Percentiles rank a stretch among this genome's conserved stretches.
phyloP scores from a whole-genome alignment of 305 asterid genomes.

The Stenogyne calaminthoides region DNA sequence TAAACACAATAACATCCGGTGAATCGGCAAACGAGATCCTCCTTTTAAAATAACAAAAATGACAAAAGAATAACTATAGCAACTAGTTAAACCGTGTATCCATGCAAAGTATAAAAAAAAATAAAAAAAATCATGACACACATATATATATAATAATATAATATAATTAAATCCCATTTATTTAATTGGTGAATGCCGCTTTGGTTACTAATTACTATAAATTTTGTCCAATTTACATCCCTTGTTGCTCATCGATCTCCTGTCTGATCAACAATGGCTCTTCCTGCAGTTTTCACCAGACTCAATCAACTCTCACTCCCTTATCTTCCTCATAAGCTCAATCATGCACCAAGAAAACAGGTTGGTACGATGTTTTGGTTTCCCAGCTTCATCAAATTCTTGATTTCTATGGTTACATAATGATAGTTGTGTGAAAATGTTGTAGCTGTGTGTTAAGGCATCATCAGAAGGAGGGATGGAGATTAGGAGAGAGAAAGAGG shows the following conservation, averaged over 20 bases:
- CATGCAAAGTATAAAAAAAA: constrained; percentile 17
- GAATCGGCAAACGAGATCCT: too few relatives aligned
- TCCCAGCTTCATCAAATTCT: neutral
- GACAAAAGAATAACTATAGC: neutral
- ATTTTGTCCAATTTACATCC: constrained; percentile 18
- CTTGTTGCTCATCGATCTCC: neutral
- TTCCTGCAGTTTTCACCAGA: constrained; percentile 33
- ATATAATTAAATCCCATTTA: neutral
- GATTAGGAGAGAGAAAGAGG: constrained; percentile 46
- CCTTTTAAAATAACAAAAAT: neutral
- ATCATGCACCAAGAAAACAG: constrained; percentile 29
- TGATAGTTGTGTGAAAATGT: constrained; percentile 5
- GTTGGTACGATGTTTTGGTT: neutral
- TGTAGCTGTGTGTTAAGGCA: constrained; percentile 52
- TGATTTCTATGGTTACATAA: neutral
- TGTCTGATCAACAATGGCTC: constrained; percentile 40
- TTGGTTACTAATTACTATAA: constrained; percentile 36
- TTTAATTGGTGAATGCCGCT: constrained; percentile 10
- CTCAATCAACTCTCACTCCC: constrained; percentile 25
- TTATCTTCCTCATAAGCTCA: constrained; percentile 25
- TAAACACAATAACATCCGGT: too few relatives aligned
- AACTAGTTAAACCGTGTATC: neutral
- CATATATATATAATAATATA: neutral
- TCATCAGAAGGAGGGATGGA: constrained; percentile 44
- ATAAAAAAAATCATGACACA: constrained; percentile 11